Conservation (phyloP, 1,284 basidiomycete genomes). For the Ceratobasidium sp. region DNA sequence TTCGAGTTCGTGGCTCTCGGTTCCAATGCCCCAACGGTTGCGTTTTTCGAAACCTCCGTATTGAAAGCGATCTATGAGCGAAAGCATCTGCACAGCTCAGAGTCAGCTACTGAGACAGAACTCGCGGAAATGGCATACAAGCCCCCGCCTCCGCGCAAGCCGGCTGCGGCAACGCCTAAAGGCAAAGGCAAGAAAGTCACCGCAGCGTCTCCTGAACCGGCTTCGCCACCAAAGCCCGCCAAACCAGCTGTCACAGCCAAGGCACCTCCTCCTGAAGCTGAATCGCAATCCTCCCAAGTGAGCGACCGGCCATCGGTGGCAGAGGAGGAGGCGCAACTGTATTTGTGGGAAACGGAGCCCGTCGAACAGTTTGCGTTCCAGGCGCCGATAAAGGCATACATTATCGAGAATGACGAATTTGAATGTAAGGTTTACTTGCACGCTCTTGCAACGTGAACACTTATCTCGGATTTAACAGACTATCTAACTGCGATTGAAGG, state of each 20-base stretch:
- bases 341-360: constrained; percentile 74
- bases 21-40: constrained; percentile 85
- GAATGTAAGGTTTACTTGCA: constrained; percentile 57
- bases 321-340: constrained; percentile 62
- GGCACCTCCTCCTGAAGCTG: constrained; percentile 41
- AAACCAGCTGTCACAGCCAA: constrained; percentile 21
- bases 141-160: constrained; percentile 23
- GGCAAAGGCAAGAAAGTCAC: constrained; percentile 29
- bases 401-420: constrained; percentile 70
- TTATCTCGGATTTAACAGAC: constrained; percentile 50
- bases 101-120: constrained; percentile 75
- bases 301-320: constrained; percentile 43
- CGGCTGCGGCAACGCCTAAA: constrained; percentile 27
- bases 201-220: constrained; percentile 34
- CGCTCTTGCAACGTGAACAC: constrained; percentile 28
- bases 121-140: constrained; percentile 83
- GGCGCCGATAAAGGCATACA: constrained; percentile 76
- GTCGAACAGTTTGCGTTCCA: constrained; percentile 79
- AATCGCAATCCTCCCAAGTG: constrained; percentile 44
- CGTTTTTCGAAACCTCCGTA: constrained; percentile 93
- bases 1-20: constrained; percentile 86
- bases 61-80: constrained; percentile 95
- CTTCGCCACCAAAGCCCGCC: constrained; percentile 20
- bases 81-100: constrained; percentile 82
- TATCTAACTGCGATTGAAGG: constrained; percentile 73